These are phyloP conservation scores for Rhizopus delemar DNA, from an alignment of 371 early-diverging fungal genomes.

Conservation along the genomic window DNA sequence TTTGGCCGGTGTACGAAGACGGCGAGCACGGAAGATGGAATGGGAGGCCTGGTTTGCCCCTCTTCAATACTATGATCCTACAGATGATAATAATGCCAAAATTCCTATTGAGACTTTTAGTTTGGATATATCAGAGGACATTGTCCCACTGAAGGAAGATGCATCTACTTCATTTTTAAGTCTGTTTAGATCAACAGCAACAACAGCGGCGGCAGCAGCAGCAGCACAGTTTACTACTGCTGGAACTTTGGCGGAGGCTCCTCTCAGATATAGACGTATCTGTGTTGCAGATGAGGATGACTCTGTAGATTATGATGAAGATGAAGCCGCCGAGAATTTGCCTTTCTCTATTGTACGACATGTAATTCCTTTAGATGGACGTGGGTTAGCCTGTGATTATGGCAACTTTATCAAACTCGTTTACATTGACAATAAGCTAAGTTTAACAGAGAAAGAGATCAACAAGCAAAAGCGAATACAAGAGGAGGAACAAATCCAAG, in stretches of 20 bases:
- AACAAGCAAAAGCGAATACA: slow-evolving; percentile 2
- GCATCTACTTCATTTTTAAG: slow-evolving; percentile 6
- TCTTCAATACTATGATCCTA: slow-evolving; percentile 34
- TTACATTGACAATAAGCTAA: slow-evolving; percentile 23
- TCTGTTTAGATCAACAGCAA: slow-evolving; percentile 12
- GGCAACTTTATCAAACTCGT: slow-evolving; percentile 43
- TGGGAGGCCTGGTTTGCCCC: slow-evolving; percentile 48
- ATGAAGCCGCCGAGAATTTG: slow-evolving; percentile 32
- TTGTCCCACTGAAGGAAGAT: slow-evolving; percentile 9
- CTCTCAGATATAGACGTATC: slow-evolving; percentile 18
- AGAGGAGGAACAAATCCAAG: slow-evolving; percentile 12
- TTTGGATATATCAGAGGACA: slow-evolving; percentile 12
- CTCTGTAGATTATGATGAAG: slow-evolving; percentile 13
- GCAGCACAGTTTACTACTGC: background rate
- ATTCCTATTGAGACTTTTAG: slow-evolving; percentile 27
- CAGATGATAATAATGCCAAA: background rate
- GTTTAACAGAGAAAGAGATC: slow-evolving; percentile 23
- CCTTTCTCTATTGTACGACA: slow-evolving; percentile 31
- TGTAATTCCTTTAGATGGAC: slow-evolving; percentile 28
- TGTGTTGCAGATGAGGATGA: slow-evolving; percentile 11
- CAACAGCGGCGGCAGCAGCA: background rate
- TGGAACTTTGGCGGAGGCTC: slow-evolving; percentile 14
- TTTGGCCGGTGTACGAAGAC: slow-evolving; percentile 38
- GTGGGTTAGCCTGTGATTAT: slow-evolving; percentile 37
- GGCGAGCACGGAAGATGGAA: slow-evolving; percentile 15